Evolutionary conservation across 768 basidiomycete genomes (phyloP).

Genomic region (Lentinus brumalis): DNA sequence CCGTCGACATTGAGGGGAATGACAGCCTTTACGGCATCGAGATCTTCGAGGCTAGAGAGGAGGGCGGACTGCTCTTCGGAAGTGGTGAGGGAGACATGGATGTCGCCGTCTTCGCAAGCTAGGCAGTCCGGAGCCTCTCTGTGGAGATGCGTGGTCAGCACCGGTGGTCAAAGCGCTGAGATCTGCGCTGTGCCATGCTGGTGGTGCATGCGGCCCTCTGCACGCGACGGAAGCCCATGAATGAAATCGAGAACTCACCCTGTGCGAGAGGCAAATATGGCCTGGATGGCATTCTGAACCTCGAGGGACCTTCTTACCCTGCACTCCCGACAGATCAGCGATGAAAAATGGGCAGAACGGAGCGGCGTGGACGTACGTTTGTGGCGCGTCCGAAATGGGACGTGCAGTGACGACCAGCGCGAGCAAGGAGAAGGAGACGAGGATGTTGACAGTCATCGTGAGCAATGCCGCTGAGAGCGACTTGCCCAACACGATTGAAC

Average conservation of each 20-base stretch:
- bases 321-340: background rate
- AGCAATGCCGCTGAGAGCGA: slow-evolving; percentile 8
- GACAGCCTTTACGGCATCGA: slow-evolving; percentile 33
- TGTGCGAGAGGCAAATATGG: slow-evolving; percentile 37
- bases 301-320: slow-evolving; percentile 26
- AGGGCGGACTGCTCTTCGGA: slow-evolving; percentile 33
- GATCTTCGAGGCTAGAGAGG: slow-evolving; percentile 30
- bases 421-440: slow-evolving; percentile 42
- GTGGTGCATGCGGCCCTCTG: background rate
- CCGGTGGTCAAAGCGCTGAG: too few species aligned
- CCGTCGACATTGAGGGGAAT: slow-evolving; percentile 29
- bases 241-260: slow-evolving; percentile 31
- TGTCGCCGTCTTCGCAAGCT: slow-evolving; percentile 22
- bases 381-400: slow-evolving; percentile 35
- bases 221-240: background rate
- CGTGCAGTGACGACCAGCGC: slow-evolving; percentile 48
- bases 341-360: background rate
- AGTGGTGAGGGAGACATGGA: slow-evolving; percentile 35
- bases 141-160: background rate
- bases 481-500: slow-evolving; percentile 13
- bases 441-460: slow-evolving; percentile 40
- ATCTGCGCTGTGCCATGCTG: background rate
- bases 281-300: slow-evolving; percentile 37
- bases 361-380: slow-evolving; percentile 30
- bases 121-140: slow-evolving; percentile 24